Conservation (phyloP, 345 rosid species). For the Bretschneidera sinensis region DNA sequence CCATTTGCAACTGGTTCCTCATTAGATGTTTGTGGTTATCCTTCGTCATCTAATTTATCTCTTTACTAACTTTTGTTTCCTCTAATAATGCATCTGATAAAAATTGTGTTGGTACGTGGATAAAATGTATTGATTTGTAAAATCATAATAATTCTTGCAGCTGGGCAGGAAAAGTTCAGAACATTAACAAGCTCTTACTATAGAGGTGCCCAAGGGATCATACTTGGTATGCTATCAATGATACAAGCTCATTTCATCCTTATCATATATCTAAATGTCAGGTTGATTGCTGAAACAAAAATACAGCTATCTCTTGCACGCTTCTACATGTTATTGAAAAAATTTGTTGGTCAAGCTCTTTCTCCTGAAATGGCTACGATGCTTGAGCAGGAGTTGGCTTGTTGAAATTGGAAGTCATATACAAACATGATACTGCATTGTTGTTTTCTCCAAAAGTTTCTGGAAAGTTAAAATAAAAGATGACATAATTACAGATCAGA, state of each 20-base stretch:
- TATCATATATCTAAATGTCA: not conserved
- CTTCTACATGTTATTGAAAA: not conserved
- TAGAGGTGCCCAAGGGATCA: constrained; percentile 90
- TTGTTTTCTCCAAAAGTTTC: not conserved
- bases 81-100: not conserved
- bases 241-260: constrained; percentile 6
- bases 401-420: not conserved
- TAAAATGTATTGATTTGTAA: constrained; percentile 3
- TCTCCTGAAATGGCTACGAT: not conserved
- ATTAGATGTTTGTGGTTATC: not conserved
- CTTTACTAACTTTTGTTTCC: not conserved
- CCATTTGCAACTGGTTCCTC: no score
- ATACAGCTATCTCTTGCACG: not conserved
- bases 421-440: no score
- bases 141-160: constrained; percentile 40
- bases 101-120: not conserved
- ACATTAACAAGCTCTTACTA: constrained; percentile 90
- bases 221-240: constrained; percentile 60
- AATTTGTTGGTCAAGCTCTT: not conserved
- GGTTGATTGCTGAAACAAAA: not conserved
- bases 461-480: no score
- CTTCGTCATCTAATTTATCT: not conserved
- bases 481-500: not conserved
- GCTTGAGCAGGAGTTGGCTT: not conserved
- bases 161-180: constrained; percentile 97